Base-by-base conservation (phyloP, 768 basidiomycete species). In the Auricularia sp. region DNA sequence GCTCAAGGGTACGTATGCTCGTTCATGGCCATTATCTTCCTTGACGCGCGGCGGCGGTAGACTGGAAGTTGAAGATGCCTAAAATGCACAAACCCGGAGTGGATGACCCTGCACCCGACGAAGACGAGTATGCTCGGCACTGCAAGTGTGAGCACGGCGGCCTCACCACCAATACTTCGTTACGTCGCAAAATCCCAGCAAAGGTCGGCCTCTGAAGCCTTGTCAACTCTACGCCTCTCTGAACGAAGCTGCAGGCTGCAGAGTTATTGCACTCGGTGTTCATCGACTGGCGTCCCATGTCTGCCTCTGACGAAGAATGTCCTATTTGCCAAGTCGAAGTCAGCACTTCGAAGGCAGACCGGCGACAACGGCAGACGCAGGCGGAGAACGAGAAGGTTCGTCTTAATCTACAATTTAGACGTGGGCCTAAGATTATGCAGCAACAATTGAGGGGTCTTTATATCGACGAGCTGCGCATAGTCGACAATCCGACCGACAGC, bases 321-420 rank as follows among this genome's bases (percentile, higher is more conserved):
- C 70, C 80, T 2, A 69, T 85, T n/a, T 94, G 92, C 69, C 82
- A 85, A 65, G 79, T 80, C 1, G 72, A 78, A 11, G 75, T 82
- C 21, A 80, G 84, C 61, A 79, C 77, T 39, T 84, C 82, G 6
- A 83, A 80, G 70, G 85, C 85, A 70, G 85, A 84, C 66, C 88
- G 82, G 69, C 82, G 80, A 47, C 86, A 84, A 67, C 67, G 81
- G 51, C 84, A 87, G 47, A 85, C 80, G 72, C 82, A 79, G 64
- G 88, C 87, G 33, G 91, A 91, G 71, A 85, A 88, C 21, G 91
- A 92, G 75, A 92, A 90, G 85, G 91, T 87, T 63, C 35, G 64
- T 61, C 8, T 7, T 29, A 33, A 59, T 51, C 56, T 24, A 29
- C 56, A 21, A 6, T 64, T 35, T 42, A 6, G 47, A 36, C 4